Percentiles rank a stretch among this genome's conserved stretches.
These are phyloP conservation scores for Xylaria sp. DNA, from an alignment of 2,329 filamentous ascomycete species.

Conservation along the genomic window DNA sequence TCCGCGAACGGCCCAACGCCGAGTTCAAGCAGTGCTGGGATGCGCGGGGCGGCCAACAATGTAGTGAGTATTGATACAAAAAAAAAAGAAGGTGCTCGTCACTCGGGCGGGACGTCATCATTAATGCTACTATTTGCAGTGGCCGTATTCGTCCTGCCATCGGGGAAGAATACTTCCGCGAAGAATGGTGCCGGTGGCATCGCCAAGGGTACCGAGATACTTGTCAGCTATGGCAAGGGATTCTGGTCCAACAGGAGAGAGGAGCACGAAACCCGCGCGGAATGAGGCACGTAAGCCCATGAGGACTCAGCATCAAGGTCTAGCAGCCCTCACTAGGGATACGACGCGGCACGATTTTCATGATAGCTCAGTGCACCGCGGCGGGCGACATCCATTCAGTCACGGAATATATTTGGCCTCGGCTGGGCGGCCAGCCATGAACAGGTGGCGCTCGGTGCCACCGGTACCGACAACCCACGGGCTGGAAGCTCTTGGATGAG, in stretches of 20 bases:
- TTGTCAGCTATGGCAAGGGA: slow-evolving; percentile 75
- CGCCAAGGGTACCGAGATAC: slow-evolving; percentile 70
- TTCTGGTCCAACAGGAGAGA: slow-evolving; percentile 68
- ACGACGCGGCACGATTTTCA: not conserved
- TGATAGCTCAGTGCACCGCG: not conserved
- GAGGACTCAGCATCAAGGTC: not conserved
- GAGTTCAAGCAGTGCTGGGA: slow-evolving; percentile 71
- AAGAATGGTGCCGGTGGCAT: slow-evolving; percentile 54
- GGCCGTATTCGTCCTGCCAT: slow-evolving; percentile 60
- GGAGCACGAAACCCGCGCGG: slow-evolving; percentile 41
- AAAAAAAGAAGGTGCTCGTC: not conserved
- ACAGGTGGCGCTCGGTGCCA: not conserved
- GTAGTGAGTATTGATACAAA: slow-evolving; percentile 56
- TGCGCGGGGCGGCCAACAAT: slow-evolving; percentile 60
- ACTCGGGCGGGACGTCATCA: not conserved
- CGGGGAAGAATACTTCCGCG: slow-evolving; percentile 54
- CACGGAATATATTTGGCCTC: slow-evolving; percentile 7
- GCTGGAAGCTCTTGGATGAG: slow-evolving; percentile 12
- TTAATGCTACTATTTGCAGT: slow-evolving; percentile 31
- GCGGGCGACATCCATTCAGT: slow-evolving; percentile 8
- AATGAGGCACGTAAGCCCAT: slow-evolving; percentile 8
- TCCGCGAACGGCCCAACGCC: slow-evolving; percentile 64
- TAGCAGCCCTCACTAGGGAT: slow-evolving; percentile 1
- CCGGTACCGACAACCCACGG: slow-evolving; percentile 3
- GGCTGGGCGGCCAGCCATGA: slow-evolving; percentile 20